These are phyloP conservation scores for Ilyonectria robusta DNA, from an alignment of 2,329 filamentous ascomycete species.

Conservation along the genomic window DNA sequence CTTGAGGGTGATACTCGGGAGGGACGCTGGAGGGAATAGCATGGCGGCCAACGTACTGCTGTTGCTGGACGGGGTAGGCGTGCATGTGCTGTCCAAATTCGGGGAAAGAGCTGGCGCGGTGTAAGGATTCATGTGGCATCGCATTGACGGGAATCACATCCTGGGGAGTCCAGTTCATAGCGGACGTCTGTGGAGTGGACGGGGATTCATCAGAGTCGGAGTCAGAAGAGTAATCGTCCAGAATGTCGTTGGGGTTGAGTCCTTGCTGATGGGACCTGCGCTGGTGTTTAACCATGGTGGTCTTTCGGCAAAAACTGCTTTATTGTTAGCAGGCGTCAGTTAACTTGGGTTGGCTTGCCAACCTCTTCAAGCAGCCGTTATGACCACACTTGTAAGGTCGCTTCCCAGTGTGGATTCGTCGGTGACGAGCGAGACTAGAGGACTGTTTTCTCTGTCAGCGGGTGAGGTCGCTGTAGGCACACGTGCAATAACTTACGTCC, in stretches of 20 bases:
- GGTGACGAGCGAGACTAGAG: constrained; percentile 75
- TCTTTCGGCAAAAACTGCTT: constrained; percentile 78
- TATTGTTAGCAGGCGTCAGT: constrained; percentile 36
- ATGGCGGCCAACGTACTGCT: constrained; percentile 62
- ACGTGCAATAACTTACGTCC: constrained; percentile 65
- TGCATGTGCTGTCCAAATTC: constrained; percentile 68
- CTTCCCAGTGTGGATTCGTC: constrained; percentile 76
- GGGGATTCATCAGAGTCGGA: constrained; percentile 72
- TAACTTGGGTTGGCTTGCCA: constrained; percentile 34
- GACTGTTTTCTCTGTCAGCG: constrained; percentile 60
- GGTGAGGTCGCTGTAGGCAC: neutral
- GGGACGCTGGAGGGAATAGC: constrained; percentile 58
- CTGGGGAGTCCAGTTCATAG: constrained; percentile 66
- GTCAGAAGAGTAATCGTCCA: constrained; percentile 69
- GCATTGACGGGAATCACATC: constrained; percentile 57
- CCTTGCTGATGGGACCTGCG: constrained; percentile 73
- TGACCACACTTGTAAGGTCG: constrained; percentile 76
- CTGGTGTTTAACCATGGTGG: constrained; percentile 79
- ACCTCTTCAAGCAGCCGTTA: constrained; percentile 75
- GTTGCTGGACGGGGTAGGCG: constrained; percentile 57
- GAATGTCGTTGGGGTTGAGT: constrained; percentile 66
- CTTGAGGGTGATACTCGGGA: constrained; percentile 60
- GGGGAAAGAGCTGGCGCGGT: constrained; percentile 68
- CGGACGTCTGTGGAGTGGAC: constrained; percentile 68
- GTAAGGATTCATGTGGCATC: constrained; percentile 57